phyloP scores from a whole-genome alignment of 2,329 filamentous ascomycete genomes.

The Aureobasidium zeae region DNA sequence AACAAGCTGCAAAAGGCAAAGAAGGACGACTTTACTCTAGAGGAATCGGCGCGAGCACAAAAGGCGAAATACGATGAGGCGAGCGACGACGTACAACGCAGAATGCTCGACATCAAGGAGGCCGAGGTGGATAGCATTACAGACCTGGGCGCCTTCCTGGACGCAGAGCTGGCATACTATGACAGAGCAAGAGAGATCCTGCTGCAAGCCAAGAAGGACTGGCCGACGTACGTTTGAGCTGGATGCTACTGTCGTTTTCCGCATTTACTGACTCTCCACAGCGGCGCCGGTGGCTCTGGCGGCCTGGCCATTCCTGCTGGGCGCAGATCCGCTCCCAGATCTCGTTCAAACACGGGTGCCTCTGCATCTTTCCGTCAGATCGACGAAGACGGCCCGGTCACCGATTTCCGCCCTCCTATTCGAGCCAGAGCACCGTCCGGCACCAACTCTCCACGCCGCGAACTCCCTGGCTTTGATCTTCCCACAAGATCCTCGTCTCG shows the following conservation, averaged over 20 bases:
- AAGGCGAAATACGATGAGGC: slow-evolving; percentile 96
- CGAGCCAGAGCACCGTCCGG: slow-evolving; percentile 36
- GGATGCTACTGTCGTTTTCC: neutral
- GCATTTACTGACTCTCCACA: slow-evolving; percentile 17
- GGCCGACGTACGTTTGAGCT: slow-evolving; percentile 50
- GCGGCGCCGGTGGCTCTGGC: slow-evolving; percentile 9
- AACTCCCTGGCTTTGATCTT: slow-evolving; percentile 35
- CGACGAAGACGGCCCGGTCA: slow-evolving; percentile 47
- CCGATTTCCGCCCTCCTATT: slow-evolving; percentile 45
- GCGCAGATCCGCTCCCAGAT: slow-evolving; percentile 39
- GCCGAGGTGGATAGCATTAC: slow-evolving; percentile 73
- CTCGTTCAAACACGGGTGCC: slow-evolving; percentile 55
- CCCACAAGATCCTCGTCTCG: slow-evolving; percentile 45
- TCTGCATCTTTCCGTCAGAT: slow-evolving; percentile 49
- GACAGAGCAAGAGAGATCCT: slow-evolving; percentile 84
- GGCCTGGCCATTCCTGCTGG: slow-evolving; percentile 4
- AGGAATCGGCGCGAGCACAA: slow-evolving; percentile 82
- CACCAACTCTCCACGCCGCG: slow-evolving; percentile 34
- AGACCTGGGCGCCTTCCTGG: slow-evolving; percentile 72
- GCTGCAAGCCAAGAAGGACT: slow-evolving; percentile 56
- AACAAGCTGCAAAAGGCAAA: slow-evolving; percentile 89
- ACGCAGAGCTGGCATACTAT: slow-evolving; percentile 83
- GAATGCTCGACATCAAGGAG: slow-evolving; percentile 96
- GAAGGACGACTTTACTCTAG: slow-evolving; percentile 83
- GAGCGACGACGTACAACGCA: slow-evolving; percentile 78